These are phyloP conservation scores for Sungouiozyma ichnusensis DNA, from an alignment of 805 yeast genomes.

Conservation along the genomic window DNA sequence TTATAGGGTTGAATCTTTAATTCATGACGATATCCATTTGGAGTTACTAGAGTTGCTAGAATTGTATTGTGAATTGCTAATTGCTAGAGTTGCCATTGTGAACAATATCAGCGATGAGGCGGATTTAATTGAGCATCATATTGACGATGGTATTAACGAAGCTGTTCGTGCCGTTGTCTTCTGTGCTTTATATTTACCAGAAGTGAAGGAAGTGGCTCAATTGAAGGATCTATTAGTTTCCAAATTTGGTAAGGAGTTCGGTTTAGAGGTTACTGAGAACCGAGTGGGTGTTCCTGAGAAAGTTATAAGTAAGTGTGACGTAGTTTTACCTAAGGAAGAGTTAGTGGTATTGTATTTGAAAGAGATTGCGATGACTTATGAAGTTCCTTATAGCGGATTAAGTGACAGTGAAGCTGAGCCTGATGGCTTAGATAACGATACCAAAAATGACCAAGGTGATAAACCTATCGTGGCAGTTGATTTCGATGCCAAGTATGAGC, in stretches of 20 bases:
- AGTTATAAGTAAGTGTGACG: conserved; percentile 49
- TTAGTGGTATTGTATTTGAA: conserved; percentile 60
- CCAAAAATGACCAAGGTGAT: conserved; percentile 17
- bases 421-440: conserved; percentile 19
- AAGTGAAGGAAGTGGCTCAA: conserved; percentile 56
- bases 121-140: conserved; percentile 22
- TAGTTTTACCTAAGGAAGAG: conserved; percentile 54
- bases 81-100: conserved; percentile 62
- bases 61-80: conserved; percentile 67
- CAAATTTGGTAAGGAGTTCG: conserved; percentile 62
- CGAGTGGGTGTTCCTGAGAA: conserved; percentile 51
- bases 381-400: conserved; percentile 59
- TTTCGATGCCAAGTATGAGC: conserved; percentile 26
- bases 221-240: conserved; percentile 52
- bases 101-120: conserved; percentile 33
- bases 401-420: conserved; percentile 14
- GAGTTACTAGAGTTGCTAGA: conserved; percentile 74
- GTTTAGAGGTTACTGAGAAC: conserved; percentile 27
- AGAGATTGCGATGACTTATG: conserved; percentile 75
- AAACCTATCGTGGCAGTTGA: conserved; percentile 32
- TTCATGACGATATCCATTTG: conserved; percentile 69
- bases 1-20: conserved; percentile 74
- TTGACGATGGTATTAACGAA: conserved; percentile 47
- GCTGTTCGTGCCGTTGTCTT: conserved; percentile 63
- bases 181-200: conserved; percentile 56